phyloP scores from a whole-genome alignment of 2,329 filamentous ascomycete genomes.

The Diaporthe destruens region DNA sequence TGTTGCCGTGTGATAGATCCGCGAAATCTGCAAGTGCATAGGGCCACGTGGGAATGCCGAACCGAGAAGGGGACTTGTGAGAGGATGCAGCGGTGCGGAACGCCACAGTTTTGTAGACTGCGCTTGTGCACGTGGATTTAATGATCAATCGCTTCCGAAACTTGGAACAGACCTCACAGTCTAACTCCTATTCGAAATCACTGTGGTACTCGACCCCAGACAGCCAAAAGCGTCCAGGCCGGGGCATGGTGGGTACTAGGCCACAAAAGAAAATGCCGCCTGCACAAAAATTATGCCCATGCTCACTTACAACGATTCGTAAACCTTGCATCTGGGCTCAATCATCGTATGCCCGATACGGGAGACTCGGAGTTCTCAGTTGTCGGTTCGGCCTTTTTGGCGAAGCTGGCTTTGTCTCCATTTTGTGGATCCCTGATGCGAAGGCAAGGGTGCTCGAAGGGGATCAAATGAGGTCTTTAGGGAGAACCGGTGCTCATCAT shows the following conservation, averaged over 20 bases:
- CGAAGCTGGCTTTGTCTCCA: not conserved
- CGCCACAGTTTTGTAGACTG: constrained; percentile 16
- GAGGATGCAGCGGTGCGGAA: constrained; percentile 8
- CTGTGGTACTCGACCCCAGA: not conserved
- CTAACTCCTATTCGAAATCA: constrained; percentile 6
- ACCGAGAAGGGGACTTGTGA: not conserved
- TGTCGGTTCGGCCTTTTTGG: constrained; percentile 4
- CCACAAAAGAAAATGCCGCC: constrained; percentile 14
- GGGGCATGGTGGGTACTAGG: not conserved
- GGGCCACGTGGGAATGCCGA: constrained; percentile 7
- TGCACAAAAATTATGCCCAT: constrained; percentile 9
- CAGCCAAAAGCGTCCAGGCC: not conserved
- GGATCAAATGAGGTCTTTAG: constrained; percentile 7
- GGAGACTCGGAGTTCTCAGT: not conserved
- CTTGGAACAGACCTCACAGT: constrained; percentile 6
- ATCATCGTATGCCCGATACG: constrained; percentile 9
- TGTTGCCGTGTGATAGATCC: not conserved
- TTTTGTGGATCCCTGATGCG: not conserved
- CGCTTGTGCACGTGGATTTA: constrained; percentile 10
- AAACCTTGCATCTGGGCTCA: constrained; percentile 1
- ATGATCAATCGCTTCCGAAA: constrained; percentile 10
- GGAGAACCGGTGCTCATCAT: not conserved
- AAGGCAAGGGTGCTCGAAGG: constrained; percentile 10
- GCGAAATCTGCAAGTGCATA: not conserved
- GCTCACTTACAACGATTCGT: not conserved